phyloP scores from a whole-genome alignment of 2,329 filamentous ascomycete genomes.

The Chrysoporthe puriensis region DNA sequence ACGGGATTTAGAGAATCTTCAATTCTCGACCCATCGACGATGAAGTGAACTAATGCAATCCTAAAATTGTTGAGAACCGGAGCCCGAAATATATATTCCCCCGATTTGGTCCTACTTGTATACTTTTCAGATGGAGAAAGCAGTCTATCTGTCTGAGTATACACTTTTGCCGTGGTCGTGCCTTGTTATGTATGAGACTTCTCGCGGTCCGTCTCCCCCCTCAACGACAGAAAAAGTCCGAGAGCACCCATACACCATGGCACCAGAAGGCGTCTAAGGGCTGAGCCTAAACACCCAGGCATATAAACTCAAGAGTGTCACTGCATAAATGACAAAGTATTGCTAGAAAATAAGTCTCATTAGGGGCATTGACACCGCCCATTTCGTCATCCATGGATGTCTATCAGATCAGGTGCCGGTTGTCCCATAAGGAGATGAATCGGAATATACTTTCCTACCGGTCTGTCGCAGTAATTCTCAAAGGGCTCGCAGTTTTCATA shows the following conservation, averaged over 20 bases:
- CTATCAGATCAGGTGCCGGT: slow-evolving; percentile 14
- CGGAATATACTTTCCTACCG: slow-evolving; percentile 6
- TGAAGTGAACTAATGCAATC: not conserved
- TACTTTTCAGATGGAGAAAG: not conserved
- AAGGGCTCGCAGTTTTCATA: not conserved
- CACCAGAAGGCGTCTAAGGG: not conserved
- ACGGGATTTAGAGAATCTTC: not conserved
- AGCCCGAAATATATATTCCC: not conserved
- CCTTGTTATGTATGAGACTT: not conserved
- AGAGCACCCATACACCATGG: not conserved
- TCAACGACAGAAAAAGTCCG: not conserved
- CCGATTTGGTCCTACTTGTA: not conserved
- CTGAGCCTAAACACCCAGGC: not conserved
- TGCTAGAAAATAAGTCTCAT: not conserved
- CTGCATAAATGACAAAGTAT: not conserved
- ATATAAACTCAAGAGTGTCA: not conserved
- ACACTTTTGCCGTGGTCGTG: not conserved
- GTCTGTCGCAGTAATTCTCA: not conserved
- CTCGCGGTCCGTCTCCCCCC: not conserved
- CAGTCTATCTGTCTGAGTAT: not conserved
- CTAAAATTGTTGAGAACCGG: not conserved
- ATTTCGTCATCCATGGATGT: slow-evolving; percentile 6
- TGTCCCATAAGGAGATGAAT: slow-evolving; percentile 3
- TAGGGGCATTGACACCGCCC: not conserved
- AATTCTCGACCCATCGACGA: not conserved